phyloP scores from a whole-genome alignment of 192 early-diverging fungal genomes.

The Coemansia sp. region DNA sequence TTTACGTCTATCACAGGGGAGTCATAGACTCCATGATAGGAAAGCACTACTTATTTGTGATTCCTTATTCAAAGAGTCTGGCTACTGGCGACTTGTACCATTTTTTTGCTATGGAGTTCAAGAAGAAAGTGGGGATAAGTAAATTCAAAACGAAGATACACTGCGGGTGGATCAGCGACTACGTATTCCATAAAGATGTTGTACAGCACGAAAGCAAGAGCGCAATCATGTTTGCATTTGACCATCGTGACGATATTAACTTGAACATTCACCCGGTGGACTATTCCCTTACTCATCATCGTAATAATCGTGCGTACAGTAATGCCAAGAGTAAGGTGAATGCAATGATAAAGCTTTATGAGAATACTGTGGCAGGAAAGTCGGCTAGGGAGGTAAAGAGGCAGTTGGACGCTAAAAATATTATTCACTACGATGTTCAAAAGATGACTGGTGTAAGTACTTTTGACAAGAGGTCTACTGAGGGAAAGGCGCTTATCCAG shows the following conservation, averaged over 20 bases:
- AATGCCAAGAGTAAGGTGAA: background rate
- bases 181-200: background rate
- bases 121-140: background rate
- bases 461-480: slow-evolving; percentile 1
- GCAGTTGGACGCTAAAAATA: background rate
- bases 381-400: background rate
- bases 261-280: background rate
- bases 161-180: background rate
- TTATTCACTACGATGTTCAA: background rate
- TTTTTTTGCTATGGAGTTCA: background rate
- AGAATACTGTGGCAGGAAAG: background rate
- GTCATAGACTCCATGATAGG: background rate
- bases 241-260: background rate
- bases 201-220: background rate
- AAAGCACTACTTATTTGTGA: background rate
- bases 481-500: background rate
- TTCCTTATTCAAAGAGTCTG: background rate
- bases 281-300: background rate
- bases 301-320: background rate
- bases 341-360: background rate
- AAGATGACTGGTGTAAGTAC: too few relatives aligned
- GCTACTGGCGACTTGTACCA: background rate
- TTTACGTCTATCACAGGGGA: background rate
- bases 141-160: background rate
- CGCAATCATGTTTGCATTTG: background rate